Base-by-base conservation (phyloP, 768 basidiomycete genomes). In the Lentinula raphanica region DNA sequence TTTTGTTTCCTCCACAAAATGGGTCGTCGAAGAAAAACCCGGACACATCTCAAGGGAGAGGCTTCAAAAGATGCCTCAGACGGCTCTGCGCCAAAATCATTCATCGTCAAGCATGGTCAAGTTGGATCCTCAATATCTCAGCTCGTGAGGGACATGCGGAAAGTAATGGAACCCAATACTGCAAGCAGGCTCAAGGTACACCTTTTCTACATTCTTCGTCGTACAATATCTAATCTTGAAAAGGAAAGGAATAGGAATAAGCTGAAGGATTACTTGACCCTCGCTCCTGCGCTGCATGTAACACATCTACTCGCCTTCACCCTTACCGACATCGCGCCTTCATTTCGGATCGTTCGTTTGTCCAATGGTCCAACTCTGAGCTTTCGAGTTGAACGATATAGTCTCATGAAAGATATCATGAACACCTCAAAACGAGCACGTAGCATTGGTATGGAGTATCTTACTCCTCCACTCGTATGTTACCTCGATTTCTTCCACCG, bases 131-230 rank as follows among this genome's bases (percentile, higher is more conserved):
- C 92, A 7, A 76, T 98, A 57, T 74, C 86, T 4, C 92, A 94
- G 67, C 87, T 99, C 36, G 95, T 98, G 19, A 83, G 91, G 57
- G 96, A 99, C 74, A 76, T 97, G 67, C 80, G 97, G 66, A 91
- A 92, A 72, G 92, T 97, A 60, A 92, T 99, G 92, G 97, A 99
- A 69, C 97, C 97, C 59, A 93, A 98, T 67, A 99, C 97, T 13
- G 97, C 96, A 19, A 88, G 87, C 61, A 82, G 97, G 50, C 80
- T 99, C n/a, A 86, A 77, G 74, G 95, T 96, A 61, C 62, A 76
- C 75, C 32, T 59, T 49, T 23, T 27, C 48, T 13, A 23, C 11
- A 28, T 28, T 55, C 54, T 15, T 51, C 60, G 21, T 59, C 56
- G 60, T 58, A 64, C 54, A 44, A 44, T 48, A 19, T 46, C 13